These are phyloP conservation scores for Penicillium steckii DNA, from an alignment of 495 filamentous ascomycete species.

Conservation along the genomic window DNA sequence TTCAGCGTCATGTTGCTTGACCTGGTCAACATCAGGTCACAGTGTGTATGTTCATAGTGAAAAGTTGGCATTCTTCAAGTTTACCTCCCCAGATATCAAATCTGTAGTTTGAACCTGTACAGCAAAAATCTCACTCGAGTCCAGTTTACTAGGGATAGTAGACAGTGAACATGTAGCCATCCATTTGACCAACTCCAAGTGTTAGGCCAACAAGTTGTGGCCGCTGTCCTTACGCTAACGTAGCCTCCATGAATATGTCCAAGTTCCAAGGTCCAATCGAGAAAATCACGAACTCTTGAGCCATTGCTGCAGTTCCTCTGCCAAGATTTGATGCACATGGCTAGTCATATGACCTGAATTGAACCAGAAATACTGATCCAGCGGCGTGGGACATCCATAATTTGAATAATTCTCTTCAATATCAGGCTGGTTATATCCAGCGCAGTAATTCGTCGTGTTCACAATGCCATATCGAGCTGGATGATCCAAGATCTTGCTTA, in stretches of 20 bases:
- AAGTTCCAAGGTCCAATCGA: too few relatives aligned
- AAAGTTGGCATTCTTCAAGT: neutral
- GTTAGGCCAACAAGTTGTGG: too few relatives aligned
- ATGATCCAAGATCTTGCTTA: slow-evolving; percentile 45
- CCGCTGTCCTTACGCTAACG: too few relatives aligned
- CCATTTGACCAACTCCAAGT: too few relatives aligned
- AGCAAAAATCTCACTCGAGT: too few relatives aligned
- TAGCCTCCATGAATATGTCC: too few relatives aligned
- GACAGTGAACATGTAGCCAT: too few relatives aligned
- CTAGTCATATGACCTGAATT: slow-evolving; percentile 52
- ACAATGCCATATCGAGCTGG: slow-evolving; percentile 42
- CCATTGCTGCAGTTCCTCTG: slow-evolving; percentile 25
- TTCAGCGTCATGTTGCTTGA: neutral
- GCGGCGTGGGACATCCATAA: slow-evolving; percentile 47
- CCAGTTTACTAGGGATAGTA: too few relatives aligned
- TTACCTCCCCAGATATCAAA: neutral
- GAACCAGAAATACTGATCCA: slow-evolving; percentile 53
- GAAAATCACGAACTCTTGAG: slow-evolving; percentile 13
- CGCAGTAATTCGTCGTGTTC: slow-evolving; percentile 50
- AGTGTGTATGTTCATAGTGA: slow-evolving; percentile 24
- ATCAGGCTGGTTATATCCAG: slow-evolving; percentile 48
- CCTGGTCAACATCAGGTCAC: neutral
- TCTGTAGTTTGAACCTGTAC: too few relatives aligned
- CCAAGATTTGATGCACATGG: slow-evolving; percentile 41
- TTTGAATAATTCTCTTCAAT: slow-evolving; percentile 38